A percentile compares a stretch with the other conserved stretches of the same genome.
phyloP scores from a whole-genome alignment of 306 rosid species.

The Cucurbita moschata region DNA sequence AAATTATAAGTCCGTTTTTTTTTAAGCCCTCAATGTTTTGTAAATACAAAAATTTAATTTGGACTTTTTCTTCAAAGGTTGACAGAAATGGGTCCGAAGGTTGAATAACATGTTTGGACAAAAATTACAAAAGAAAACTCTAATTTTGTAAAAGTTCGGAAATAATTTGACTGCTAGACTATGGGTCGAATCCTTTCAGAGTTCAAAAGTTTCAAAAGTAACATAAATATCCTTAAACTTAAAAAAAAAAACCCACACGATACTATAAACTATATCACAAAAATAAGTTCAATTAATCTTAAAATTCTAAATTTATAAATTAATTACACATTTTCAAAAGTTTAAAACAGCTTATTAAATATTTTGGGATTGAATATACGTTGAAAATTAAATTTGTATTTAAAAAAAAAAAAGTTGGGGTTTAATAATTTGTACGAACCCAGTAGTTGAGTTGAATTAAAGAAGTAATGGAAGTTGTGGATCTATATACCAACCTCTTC shows the following conservation, averaged over 20 bases:
- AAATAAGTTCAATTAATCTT: not conserved
- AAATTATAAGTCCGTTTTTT: no score
- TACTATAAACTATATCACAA: no score
- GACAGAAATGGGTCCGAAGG: not conserved
- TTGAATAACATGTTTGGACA: not conserved
- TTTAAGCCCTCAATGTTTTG: not conserved
- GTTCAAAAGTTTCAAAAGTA: no score
- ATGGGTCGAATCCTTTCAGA: not conserved
- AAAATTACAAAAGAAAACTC: not conserved
- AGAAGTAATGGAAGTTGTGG: slow-evolving; percentile 3
- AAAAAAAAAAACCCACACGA: no score
- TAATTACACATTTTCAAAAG: no score
- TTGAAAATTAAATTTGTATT: no score
- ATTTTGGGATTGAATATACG: no score
- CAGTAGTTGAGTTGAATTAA: not conserved
- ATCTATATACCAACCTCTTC: slow-evolving; percentile 2
- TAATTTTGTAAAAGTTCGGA: not conserved
- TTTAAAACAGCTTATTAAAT: no score
- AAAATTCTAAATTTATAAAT: no score
- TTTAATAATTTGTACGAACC: not conserved
- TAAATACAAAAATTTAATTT: not conserved
- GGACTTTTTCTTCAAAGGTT: not conserved
- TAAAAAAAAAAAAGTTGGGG: not conserved
- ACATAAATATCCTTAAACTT: no score
- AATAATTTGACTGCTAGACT: not conserved